phyloP scores from a whole-genome alignment of 177 flowering plant species.

The Tripterygium wilfordii region DNA sequence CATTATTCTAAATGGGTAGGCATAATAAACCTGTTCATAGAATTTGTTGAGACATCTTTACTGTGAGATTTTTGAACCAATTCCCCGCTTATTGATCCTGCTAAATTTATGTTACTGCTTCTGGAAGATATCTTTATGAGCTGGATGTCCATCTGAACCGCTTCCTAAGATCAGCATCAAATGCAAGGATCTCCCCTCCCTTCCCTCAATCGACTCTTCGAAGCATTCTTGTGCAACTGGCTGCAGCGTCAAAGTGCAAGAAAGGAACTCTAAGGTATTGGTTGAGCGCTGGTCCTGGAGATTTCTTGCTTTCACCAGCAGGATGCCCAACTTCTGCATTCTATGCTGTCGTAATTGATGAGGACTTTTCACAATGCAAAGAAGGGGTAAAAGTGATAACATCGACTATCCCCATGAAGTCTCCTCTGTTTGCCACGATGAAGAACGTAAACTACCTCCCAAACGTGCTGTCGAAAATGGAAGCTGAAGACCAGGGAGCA shows the following conservation, averaged over 20 bases:
- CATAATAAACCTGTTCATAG: neutral
- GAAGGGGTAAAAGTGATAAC: slow-evolving; percentile 86
- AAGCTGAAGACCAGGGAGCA: slow-evolving; percentile 82
- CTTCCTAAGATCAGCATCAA: slow-evolving; percentile 69
- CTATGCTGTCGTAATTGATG: slow-evolving; percentile 72
- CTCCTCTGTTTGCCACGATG: slow-evolving; percentile 70
- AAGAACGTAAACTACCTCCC: slow-evolving; percentile 94
- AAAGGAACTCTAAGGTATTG: slow-evolving; percentile 77
- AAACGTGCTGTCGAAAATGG: slow-evolving; percentile 68
- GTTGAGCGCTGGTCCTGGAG: slow-evolving; percentile 87
- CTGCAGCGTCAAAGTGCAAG: slow-evolving; percentile 57
- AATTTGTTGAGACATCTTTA: neutral
- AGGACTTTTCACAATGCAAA: slow-evolving; percentile 48
- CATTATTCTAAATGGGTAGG: slow-evolving; percentile 67
- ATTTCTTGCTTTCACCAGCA: slow-evolving; percentile 73
- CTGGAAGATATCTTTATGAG: slow-evolving; percentile 65
- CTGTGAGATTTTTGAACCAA: neutral
- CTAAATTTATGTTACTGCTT: neutral
- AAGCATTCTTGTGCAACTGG: slow-evolving; percentile 65
- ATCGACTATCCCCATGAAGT: slow-evolving; percentile 73
- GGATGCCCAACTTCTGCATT: slow-evolving; percentile 71
- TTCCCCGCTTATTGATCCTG: neutral
- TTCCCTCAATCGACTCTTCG: slow-evolving; percentile 53
- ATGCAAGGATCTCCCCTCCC: slow-evolving; percentile 58
- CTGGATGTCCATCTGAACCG: slow-evolving; percentile 72